Percentiles rank a stretch among this genome's conserved stretches.
phyloP scores from a whole-genome alignment of 1,284 basidiomycete species.

The Lentinula novae-zelandiae region DNA sequence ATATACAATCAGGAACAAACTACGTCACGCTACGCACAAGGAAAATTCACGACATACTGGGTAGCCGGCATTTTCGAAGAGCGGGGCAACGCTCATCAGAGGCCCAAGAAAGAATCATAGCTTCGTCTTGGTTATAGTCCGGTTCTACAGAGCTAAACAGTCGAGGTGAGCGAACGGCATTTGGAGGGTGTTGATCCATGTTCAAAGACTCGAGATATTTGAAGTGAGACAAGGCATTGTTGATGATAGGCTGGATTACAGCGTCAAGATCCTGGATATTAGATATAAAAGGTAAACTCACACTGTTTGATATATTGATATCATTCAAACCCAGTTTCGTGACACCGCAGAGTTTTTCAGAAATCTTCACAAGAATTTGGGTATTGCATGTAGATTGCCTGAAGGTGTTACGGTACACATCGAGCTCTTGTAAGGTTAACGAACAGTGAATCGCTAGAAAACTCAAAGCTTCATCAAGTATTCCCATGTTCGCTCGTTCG shows the following conservation, averaged over 20 bases:
- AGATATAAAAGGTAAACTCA: not conserved
- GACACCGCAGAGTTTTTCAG: not conserved
- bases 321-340: slow-evolving; percentile 1
- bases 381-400: not conserved
- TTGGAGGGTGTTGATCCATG: slow-evolving; percentile 2
- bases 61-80: not conserved
- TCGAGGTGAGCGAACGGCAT: not conserved
- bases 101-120: not conserved
- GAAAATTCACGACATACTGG: not conserved
- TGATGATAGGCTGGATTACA: not conserved
- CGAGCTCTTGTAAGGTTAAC: not conserved
- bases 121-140: not conserved
- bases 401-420: slow-evolving; percentile 2
- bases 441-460: not conserved
- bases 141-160: not conserved
- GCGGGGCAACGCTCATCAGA: not conserved
- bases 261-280: not conserved
- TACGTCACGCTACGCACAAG: not conserved
- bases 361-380: not conserved
- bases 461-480: not conserved
- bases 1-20: not conserved
- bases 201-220: not conserved
- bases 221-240: not conserved
- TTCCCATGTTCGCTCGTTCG: not conserved
- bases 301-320: not conserved